These are phyloP conservation scores for Phoenix dactylifera DNA, from an alignment of 176 grass and related monocot genomes.

Conservation along the genomic window DNA sequence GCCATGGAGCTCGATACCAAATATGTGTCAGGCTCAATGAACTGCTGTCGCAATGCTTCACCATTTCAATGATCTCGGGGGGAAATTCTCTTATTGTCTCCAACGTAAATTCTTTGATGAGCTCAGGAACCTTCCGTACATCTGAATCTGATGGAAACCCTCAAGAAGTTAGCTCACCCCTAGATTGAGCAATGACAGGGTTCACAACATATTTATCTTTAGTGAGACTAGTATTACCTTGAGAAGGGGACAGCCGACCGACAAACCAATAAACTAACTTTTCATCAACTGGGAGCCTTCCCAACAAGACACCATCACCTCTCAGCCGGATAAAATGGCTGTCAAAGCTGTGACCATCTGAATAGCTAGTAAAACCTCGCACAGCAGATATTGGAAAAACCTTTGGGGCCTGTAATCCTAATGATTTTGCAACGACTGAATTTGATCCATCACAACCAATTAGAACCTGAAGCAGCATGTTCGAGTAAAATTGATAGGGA, in stretches of 20 bases:
- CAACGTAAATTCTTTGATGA: conserved; percentile 5
- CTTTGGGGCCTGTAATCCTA: conserved; percentile 17
- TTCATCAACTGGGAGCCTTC: conserved; percentile 26
- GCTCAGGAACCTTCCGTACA: background rate
- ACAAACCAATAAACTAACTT: conserved; percentile 18
- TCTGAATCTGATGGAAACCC: background rate
- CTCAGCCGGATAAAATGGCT: background rate
- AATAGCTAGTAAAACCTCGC: conserved; percentile 25
- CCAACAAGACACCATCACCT: background rate
- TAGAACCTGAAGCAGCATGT: conserved; percentile 17
- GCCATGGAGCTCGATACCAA: conserved; percentile 33
- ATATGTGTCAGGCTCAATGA: conserved; percentile 17
- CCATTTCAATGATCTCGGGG: conserved; percentile 17
- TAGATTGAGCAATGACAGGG: no score
- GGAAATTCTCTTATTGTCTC: conserved; percentile 17
- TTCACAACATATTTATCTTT: no score
- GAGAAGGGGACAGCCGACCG: background rate
- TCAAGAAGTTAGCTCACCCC: background rate
- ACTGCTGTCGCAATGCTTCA: conserved; percentile 11
- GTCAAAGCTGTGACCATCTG: conserved; percentile 8
- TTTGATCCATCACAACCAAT: conserved; percentile 36
- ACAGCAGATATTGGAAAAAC: conserved; percentile 10
- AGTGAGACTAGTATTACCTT: conserved; percentile 6
- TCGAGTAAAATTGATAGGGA: background rate
- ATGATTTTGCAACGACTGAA: conserved; percentile 24